phyloP scores from a whole-genome alignment of 177 flowering plant species.

The Tripterygium wilfordii region DNA sequence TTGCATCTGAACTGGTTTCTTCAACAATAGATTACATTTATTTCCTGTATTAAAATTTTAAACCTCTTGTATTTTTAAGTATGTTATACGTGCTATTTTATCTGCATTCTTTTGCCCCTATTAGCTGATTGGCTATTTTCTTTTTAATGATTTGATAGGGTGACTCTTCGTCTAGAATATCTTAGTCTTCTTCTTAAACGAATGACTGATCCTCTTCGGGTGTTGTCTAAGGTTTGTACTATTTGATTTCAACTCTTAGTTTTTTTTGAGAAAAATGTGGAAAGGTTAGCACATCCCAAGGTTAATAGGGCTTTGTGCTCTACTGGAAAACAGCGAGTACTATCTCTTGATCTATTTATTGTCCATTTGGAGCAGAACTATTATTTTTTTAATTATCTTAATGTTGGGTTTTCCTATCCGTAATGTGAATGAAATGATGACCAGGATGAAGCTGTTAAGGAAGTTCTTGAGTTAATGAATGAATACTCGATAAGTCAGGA shows the following conservation, averaged over 20 bases:
- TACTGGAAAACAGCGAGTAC: no score
- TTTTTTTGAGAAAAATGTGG: no score
- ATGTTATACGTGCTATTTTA: no score
- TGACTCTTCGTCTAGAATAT: slow-evolving; percentile 70
- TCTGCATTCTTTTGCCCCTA: neutral
- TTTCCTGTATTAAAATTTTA: no score
- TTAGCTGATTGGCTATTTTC: slow-evolving; percentile 10
- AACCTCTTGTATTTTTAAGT: no score
- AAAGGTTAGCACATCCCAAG: no score
- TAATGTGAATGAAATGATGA: neutral
- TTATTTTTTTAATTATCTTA: no score
- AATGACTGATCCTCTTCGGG: slow-evolving; percentile 67
- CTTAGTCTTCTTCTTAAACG: slow-evolving; percentile 60
- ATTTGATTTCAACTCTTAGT: no score
- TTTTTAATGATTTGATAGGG: slow-evolving; percentile 35
- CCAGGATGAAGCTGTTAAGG: slow-evolving; percentile 87
- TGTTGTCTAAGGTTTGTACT: slow-evolving; percentile 65
- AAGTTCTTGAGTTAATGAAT: slow-evolving; percentile 88
- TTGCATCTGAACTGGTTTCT: neutral
- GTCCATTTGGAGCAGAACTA: no score
- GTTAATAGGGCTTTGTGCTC: no score
- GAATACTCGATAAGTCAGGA: slow-evolving; percentile 82
- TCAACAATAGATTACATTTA: no score
- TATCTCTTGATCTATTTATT: no score
- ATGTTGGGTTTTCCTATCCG: neutral